Conservation (phyloP, 257 asterid genomes). For the Schizonepeta tenuifolia region DNA sequence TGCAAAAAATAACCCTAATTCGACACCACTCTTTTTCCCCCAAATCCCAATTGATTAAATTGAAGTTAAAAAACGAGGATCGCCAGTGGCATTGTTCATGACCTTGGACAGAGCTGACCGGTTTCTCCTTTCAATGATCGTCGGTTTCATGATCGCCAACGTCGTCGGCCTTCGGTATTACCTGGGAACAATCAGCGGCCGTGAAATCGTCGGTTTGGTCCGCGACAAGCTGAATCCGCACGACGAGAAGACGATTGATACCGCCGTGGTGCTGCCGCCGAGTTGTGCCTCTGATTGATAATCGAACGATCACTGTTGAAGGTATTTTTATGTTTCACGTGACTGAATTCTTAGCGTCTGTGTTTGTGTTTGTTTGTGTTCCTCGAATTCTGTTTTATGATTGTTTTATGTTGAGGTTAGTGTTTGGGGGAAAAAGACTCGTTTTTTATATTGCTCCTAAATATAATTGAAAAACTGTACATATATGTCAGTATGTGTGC, state of each 20-base stretch:
- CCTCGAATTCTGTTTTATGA: not conserved
- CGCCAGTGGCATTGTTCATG: too few relatives aligned
- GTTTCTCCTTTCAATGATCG: too few relatives aligned
- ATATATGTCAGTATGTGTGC: not conserved
- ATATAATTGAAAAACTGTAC: not conserved
- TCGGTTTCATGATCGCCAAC: conserved; percentile 70
- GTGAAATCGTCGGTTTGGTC: conserved; percentile 72
- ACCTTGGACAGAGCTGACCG: too few relatives aligned
- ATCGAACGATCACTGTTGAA: conserved; percentile 49
- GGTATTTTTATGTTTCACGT: conserved; percentile 40
- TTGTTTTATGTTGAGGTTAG: not conserved
- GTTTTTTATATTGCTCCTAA: not conserved
- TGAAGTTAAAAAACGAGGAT: too few relatives aligned
- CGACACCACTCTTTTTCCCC: too few relatives aligned
- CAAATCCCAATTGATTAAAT: too few relatives aligned
- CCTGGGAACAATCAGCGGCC: conserved; percentile 59
- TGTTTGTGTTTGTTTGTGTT: not conserved
- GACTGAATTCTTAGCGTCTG: not conserved
- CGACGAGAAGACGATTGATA: conserved; percentile 67
- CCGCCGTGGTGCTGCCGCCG: conserved; percentile 58
- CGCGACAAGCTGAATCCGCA: conserved; percentile 63
- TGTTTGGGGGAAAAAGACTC: not conserved
- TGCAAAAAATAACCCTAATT: too few relatives aligned
- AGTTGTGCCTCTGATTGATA: conserved; percentile 65
- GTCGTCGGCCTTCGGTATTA: conserved; percentile 70